phyloP scores from a whole-genome alignment of 139 green algal species.

The Chlamydomonas sp. region DNA sequence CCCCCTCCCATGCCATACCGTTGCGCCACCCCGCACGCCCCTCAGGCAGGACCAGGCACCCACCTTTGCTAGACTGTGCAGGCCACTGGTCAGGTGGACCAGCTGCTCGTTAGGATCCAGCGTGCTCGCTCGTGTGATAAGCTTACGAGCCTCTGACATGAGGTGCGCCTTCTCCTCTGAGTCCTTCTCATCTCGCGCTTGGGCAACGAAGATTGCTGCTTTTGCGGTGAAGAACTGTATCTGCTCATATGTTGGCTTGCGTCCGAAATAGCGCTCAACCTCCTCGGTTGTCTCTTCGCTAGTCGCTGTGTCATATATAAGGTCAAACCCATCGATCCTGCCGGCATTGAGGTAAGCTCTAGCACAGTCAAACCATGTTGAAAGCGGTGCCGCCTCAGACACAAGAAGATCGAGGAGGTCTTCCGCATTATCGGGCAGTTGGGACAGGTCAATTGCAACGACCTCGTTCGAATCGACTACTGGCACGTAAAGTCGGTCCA shows the following conservation, averaged over 20 bases:
- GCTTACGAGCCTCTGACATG: constrained; percentile 44
- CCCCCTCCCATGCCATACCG: too few relatives aligned
- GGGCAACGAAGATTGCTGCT: constrained; percentile 69
- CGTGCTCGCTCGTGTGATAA: constrained; percentile 51
- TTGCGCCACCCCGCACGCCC: background rate
- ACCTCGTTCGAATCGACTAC: constrained; percentile 65
- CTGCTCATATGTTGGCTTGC: constrained; percentile 64
- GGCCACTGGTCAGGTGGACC: constrained; percentile 64
- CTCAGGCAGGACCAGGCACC: background rate
- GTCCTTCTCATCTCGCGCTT: constrained; percentile 46
- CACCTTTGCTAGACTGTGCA: constrained; percentile 71
- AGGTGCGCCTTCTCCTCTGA: constrained; percentile 30
- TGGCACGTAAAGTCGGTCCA: constrained; percentile 60
- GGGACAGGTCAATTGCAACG: constrained; percentile 55
- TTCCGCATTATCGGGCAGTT: constrained; percentile 68
- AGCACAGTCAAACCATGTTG: constrained; percentile 78
- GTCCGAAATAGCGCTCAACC: constrained; percentile 50
- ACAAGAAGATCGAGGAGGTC: constrained; percentile 76
- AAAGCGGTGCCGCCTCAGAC: constrained; percentile 73
- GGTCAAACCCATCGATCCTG: constrained; percentile 42
- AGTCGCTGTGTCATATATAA: constrained; percentile 46
- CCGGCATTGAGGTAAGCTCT: constrained; percentile 73
- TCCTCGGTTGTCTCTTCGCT: constrained; percentile 43
- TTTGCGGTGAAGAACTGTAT: constrained; percentile 82
- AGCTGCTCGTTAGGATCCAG: constrained; percentile 71